Evolutionary conservation across 768 basidiomycete genomes (phyloP).

Genomic region (Tricholoma terreum): DNA sequence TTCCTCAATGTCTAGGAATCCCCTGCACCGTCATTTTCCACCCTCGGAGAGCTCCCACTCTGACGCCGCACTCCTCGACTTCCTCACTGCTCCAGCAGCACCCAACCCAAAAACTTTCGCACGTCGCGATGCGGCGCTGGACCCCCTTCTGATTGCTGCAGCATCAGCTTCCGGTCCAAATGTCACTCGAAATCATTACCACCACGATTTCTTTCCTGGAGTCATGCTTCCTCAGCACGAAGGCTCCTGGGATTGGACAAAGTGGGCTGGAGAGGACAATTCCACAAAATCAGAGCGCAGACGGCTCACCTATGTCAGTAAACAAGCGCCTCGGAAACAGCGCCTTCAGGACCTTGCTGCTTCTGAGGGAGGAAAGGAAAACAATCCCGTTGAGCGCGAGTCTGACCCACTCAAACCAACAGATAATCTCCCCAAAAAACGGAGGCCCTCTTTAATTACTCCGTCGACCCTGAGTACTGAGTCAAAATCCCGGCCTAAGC

Average conservation of each 20-base stretch:
- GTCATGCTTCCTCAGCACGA: conserved; percentile 50
- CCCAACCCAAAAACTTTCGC: conserved; percentile 42
- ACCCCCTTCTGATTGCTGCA: conserved; percentile 76
- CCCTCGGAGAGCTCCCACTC: conserved; percentile 26
- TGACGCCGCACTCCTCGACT: conserved; percentile 64
- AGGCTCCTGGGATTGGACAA: conserved; percentile 57
- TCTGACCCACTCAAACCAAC: conserved; percentile 35
- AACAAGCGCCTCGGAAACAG: conserved; percentile 69
- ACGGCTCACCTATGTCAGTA: conserved; percentile 62
- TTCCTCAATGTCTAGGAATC: conserved; percentile 13
- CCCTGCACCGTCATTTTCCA: conserved; percentile 19
- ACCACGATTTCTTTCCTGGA: conserved; percentile 73
- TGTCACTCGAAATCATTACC: conserved; percentile 82
- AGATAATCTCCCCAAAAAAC: conserved; percentile 43
- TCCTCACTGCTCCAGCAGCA: conserved; percentile 55
- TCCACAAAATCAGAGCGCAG: conserved; percentile 38
- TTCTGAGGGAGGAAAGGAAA: conserved; percentile 49
- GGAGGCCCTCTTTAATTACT: conserved; percentile 33
- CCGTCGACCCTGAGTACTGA: conserved; percentile 22
- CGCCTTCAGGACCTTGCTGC: conserved; percentile 38
- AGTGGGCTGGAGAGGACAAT: conserved; percentile 45
- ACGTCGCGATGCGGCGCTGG: conserved; percentile 69
- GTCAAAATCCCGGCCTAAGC: conserved; percentile 23
- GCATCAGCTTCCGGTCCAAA: conserved; percentile 73
- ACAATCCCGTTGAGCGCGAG: conserved; percentile 36